phyloP scores from a whole-genome alignment of 2,329 filamentous ascomycete species.

The Chlorencoelia australis region DNA sequence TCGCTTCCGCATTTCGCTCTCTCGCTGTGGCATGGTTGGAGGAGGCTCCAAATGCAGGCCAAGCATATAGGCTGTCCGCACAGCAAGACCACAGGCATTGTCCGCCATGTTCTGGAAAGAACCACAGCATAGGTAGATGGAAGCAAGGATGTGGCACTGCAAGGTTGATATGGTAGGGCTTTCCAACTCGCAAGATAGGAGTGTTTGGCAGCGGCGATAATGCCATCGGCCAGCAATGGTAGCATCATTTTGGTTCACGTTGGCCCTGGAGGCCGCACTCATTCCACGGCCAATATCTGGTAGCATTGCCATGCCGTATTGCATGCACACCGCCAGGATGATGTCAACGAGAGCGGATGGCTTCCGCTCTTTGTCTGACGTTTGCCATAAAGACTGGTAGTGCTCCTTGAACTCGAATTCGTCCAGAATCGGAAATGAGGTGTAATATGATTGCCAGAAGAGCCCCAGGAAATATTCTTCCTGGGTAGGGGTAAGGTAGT shows the following conservation, averaged over 20 bases:
- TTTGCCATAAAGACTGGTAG: slow-evolving; percentile 33
- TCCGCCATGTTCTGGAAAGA: slow-evolving; percentile 32
- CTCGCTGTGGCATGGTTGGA: slow-evolving; percentile 18
- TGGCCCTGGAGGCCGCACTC: slow-evolving; percentile 6
- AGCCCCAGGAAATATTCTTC: slow-evolving; percentile 38
- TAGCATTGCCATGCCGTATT: slow-evolving; percentile 31
- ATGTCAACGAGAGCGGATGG: slow-evolving; percentile 43
- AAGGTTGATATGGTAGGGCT: slow-evolving; percentile 31
- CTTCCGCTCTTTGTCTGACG: slow-evolving; percentile 25
- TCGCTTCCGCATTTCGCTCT: slow-evolving; percentile 32
- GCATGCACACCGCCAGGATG: slow-evolving; percentile 41
- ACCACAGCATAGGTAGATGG: slow-evolving; percentile 31
- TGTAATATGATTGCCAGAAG: slow-evolving; percentile 39
- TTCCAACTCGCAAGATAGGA: slow-evolving; percentile 30
- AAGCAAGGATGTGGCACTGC: slow-evolving; percentile 31
- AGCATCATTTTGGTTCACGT: slow-evolving; percentile 23
- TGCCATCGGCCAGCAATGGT: slow-evolving; percentile 30
- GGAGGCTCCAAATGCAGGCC: slow-evolving; percentile 33
- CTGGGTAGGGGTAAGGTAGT: slow-evolving; percentile 30
- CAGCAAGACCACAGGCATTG: slow-evolving; percentile 26
- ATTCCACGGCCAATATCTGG: slow-evolving; percentile 6
- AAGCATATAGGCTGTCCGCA: slow-evolving; percentile 30
- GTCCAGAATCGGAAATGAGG: slow-evolving; percentile 33
- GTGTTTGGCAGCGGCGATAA: slow-evolving; percentile 31
- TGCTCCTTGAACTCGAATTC: slow-evolving; percentile 35